phyloP scores from a whole-genome alignment of 441 rosid species.

The Euphorbia schlechtendalii region DNA sequence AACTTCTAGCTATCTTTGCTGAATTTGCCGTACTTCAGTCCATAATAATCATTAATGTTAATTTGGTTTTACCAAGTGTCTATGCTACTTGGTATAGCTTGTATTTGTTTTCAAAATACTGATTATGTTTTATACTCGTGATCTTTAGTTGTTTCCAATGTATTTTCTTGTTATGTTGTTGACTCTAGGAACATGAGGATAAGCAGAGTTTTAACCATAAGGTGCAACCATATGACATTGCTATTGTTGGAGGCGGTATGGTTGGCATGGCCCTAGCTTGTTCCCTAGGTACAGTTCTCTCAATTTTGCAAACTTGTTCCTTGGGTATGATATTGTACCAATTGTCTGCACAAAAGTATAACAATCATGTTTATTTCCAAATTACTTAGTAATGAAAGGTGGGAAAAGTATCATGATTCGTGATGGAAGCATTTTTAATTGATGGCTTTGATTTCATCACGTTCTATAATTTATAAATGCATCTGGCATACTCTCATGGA shows the following conservation, averaged over 20 bases:
- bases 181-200: conserved; percentile 30
- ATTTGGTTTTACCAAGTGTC: neutral
- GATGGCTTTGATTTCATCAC: neutral
- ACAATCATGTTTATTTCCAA: no score
- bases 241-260: conserved; percentile 95
- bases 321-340: neutral
- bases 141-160: neutral
- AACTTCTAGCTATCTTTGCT: neutral
- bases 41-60: neutral
- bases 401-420: neutral
- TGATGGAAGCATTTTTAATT: neutral
- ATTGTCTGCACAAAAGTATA: neutral
- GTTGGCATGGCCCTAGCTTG: conserved; percentile 96
- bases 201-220: conserved; percentile 23
- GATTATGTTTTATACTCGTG: neutral
- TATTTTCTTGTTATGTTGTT: conserved; percentile 12
- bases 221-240: conserved; percentile 60
- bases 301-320: neutral
- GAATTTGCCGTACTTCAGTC: neutral
- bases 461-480: neutral
- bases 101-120: neutral
- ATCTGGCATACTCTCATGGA: conserved; percentile 3
- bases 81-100: conserved; percentile 3
- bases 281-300: conserved; percentile 53
- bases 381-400: neutral